phyloP scores from a whole-genome alignment of 2,329 filamentous ascomycete species.

The Colletotrichum sp. region DNA sequence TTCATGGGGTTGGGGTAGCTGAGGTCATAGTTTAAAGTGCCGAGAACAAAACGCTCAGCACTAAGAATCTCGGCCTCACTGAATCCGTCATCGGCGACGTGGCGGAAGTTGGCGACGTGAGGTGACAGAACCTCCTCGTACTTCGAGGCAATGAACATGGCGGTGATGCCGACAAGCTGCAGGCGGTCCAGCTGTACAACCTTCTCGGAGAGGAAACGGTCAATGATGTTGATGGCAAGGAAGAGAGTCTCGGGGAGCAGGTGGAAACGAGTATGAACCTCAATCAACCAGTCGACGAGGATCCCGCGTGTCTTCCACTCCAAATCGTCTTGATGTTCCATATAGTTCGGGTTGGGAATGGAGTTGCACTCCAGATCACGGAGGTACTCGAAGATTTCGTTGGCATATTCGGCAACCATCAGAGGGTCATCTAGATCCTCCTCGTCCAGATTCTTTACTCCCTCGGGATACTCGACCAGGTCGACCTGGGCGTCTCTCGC shows the following conservation, averaged over 20 bases:
- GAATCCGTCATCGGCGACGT: slow-evolving; percentile 96
- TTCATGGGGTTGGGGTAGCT: slow-evolving; percentile 99
- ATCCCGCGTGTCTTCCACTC: slow-evolving; percentile 99
- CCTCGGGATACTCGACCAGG: slow-evolving; percentile 24
- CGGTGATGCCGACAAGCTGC: slow-evolving; percentile 95
- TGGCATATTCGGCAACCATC: slow-evolving; percentile 97
- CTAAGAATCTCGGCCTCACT: slow-evolving; percentile 93
- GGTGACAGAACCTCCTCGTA: slow-evolving; percentile 98
- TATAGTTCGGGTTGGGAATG: slow-evolving; percentile 90
- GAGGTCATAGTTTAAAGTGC: slow-evolving; percentile 92
- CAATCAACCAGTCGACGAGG: slow-evolving; percentile 96
- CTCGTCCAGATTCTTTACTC: slow-evolving; percentile 73
- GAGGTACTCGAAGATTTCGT: slow-evolving; percentile 97
- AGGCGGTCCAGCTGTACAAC: slow-evolving; percentile 95
- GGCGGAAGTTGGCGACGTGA: slow-evolving; percentile 95
- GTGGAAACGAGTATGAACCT: slow-evolving; percentile 96
- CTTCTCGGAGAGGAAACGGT: slow-evolving; percentile 95
- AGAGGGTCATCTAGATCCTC: slow-evolving; percentile 93
- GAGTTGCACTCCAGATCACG: slow-evolving; percentile 81
- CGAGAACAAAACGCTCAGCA: slow-evolving; percentile 94
- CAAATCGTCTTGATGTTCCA: slow-evolving; percentile 90
- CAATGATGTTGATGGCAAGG: slow-evolving; percentile 96
- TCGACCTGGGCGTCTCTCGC: slow-evolving; percentile 11
- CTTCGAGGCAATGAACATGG: slow-evolving; percentile 99
- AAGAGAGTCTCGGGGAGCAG: slow-evolving; percentile 96